Percentiles rank a stretch among this genome's conserved stretches.
Conservation (phyloP, 805 yeast genomes). For the Saccharomycopsis sp. region DNA sequence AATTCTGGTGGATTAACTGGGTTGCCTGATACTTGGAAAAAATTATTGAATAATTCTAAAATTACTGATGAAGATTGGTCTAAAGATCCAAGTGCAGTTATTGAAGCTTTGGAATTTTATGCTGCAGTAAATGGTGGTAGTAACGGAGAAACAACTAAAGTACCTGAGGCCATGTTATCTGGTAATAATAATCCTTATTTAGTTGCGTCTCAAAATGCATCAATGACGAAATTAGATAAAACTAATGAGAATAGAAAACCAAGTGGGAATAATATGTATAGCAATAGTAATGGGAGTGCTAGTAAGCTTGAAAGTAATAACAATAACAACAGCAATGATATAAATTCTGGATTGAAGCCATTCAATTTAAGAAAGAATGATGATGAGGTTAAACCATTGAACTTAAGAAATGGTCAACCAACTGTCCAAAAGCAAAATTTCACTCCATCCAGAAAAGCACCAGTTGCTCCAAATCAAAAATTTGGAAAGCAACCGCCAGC, state of each 20-base stretch:
- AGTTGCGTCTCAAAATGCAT: constrained; percentile 6
- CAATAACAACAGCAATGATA: constrained; percentile 23
- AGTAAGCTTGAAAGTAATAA: constrained; percentile 4
- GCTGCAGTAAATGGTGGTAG: constrained; percentile 18
- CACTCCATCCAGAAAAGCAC: constrained; percentile 37
- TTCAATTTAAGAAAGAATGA: constrained; percentile 16
- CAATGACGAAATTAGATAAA: constrained; percentile 12
- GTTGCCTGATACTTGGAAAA: constrained; percentile 90
- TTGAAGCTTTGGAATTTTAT: constrained; percentile 74
- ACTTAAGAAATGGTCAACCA: constrained; percentile 1
- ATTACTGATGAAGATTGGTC: constrained; percentile 88
- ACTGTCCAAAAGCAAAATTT: constrained; percentile 19
- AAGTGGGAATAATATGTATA: constrained; percentile 17
- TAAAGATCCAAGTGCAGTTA: constrained; percentile 91
- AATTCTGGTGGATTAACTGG: constrained; percentile 85
- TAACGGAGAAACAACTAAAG: constrained; percentile 51
- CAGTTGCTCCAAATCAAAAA: constrained; percentile 33
- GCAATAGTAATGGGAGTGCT: constrained; percentile 1
- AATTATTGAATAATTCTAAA: constrained; percentile 74
- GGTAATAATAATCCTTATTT: constrained; percentile 13
- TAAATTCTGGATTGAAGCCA: constrained; percentile 25
- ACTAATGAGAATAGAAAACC: constrained; percentile 9
- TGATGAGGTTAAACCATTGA: constrained; percentile 14
- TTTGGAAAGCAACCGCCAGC: no score
- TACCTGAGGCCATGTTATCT: constrained; percentile 42